Evolutionary conservation across 352 stramenopile species (phyloP).

Genomic region (Saprolegnia parasitica): DNA sequence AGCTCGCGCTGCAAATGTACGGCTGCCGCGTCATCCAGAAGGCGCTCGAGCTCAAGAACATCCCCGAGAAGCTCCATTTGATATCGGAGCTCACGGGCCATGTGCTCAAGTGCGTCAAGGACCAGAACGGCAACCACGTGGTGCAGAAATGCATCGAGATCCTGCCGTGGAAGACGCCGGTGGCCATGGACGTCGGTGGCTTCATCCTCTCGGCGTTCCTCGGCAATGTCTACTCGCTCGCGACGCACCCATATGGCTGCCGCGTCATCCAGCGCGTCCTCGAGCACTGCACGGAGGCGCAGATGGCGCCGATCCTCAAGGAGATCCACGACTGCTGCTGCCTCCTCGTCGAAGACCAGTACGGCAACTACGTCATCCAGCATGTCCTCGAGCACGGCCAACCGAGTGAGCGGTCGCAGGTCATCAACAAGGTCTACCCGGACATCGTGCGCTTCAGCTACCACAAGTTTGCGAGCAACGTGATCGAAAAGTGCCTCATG

Average conservation of each 20-base stretch:
- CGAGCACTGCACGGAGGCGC: slow-evolving; percentile 89
- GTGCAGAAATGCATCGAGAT: slow-evolving; percentile 98
- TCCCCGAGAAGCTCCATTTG: slow-evolving; percentile 66
- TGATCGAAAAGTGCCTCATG: slow-evolving; percentile 93
- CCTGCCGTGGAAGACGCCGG: slow-evolving; percentile 39
- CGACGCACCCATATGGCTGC: slow-evolving; percentile 97
- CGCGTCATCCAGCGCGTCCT: slow-evolving; percentile 97
- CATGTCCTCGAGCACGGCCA: slow-evolving; percentile 95
- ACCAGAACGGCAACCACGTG: slow-evolving; percentile 99
- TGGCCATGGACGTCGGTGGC: slow-evolving; percentile 85
- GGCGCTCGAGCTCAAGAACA: slow-evolving; percentile 67
- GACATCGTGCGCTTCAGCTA: slow-evolving; percentile 88
- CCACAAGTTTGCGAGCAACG: slow-evolving; percentile 96
- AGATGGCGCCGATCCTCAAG: slow-evolving; percentile 91
- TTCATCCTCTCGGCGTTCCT: slow-evolving; percentile 97
- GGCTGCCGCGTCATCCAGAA: slow-evolving; percentile 97
- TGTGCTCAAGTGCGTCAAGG: slow-evolving; percentile 92
- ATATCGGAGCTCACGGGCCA: slow-evolving; percentile 77
- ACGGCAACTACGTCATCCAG: slow-evolving; percentile 99
- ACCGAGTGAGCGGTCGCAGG: slow-evolving; percentile 59
- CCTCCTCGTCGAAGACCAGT: slow-evolving; percentile 93
- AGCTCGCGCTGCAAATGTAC: slow-evolving; percentile 93
- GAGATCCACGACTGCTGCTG: slow-evolving; percentile 90
- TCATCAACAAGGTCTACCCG: slow-evolving; percentile 83
- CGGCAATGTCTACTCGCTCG: slow-evolving; percentile 85